Evolutionary conservation across 2,329 filamentous ascomycete species (phyloP), one percentile per base, ranked within the genome.

Genomic region (Hypoxylon sp.): DNA sequence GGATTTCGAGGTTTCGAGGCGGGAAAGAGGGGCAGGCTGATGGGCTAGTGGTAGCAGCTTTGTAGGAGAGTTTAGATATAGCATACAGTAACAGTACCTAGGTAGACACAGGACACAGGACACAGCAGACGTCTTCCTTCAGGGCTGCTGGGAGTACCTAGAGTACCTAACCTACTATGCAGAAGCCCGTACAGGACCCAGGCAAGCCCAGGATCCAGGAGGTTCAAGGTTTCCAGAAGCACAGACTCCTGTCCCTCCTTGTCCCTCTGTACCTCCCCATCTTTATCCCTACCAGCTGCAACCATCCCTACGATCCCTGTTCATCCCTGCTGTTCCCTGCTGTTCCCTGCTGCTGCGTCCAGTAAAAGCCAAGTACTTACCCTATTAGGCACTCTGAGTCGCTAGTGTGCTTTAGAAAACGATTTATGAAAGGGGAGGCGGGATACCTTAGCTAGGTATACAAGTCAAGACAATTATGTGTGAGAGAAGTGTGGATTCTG

Each of bases 361-460:
- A 20, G 30, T 6, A 50, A 37, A 19, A 37, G 11, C 20, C 47
- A 47, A 46, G 11, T 53, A 61, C 57, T 61, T 65, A 65, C 62
- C 57, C 11, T 8, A 64, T 67, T 65, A 39, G 61, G 64, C 37
- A 59, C 49, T 8, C 55, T 65, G 64, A 67, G 52, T 67, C 61
- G 52, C 19, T 67, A 67, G 61, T 61, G 64, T 67, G 64, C 64
- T 65, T 67, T 59, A 64, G 64, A 13, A 3, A 20, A 54, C 60
- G 58, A 63, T 67, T 73, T 75, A 78, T 77, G 75, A 78, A 77
- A 77, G 76, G 75, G 74, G 74, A 75, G 69, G 68, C 71, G 72
- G 69, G 65, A 67, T 39, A 70, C n/a, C n/a, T n/a, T 67, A 70
- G 69, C 62, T 71, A 74, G 74, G 77, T 77, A 78, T 73, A 79